Percentiles rank a stretch among this genome's conserved stretches.
Conservation (phyloP, 78 protist genomes). For the Dictyostelium capitatum region DNA sequence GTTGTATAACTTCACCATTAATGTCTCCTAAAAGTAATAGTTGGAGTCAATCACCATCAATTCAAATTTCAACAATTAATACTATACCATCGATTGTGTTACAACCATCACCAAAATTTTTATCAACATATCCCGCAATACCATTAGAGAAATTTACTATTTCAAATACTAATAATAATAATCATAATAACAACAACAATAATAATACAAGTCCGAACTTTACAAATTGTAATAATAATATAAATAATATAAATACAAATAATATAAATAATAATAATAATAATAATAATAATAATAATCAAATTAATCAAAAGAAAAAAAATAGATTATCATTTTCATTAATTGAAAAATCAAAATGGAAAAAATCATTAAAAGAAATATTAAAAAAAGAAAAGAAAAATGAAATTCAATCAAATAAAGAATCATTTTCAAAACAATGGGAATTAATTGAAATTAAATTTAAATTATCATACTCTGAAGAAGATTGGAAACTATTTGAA, state of each 20-base stretch:
- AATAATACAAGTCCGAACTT: background rate
- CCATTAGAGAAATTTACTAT: background rate
- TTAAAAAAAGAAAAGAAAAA: background rate
- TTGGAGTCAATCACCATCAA: background rate
- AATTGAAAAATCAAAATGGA: slow-evolving; percentile 4
- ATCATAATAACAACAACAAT: background rate
- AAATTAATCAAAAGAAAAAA: background rate
- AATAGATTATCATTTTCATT: slow-evolving; percentile 5
- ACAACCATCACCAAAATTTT: background rate
- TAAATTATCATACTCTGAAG: background rate
- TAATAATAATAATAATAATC: background rate
- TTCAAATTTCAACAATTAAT: background rate
- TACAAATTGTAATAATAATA: too few species aligned
- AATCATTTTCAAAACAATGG: background rate
- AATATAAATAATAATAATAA: background rate
- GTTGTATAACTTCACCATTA: background rate
- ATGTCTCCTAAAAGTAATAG: background rate
- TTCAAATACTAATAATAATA: background rate
- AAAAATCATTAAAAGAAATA: background rate
- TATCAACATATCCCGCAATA: background rate
- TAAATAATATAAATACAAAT: too few species aligned
- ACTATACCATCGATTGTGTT: background rate
- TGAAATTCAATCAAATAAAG: background rate
- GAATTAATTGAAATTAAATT: background rate
- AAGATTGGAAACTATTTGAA: slow-evolving; percentile 11